Evolutionary conservation across 176 grass and related monocot species (phyloP).

Genomic region (Zoysia japonica): DNA sequence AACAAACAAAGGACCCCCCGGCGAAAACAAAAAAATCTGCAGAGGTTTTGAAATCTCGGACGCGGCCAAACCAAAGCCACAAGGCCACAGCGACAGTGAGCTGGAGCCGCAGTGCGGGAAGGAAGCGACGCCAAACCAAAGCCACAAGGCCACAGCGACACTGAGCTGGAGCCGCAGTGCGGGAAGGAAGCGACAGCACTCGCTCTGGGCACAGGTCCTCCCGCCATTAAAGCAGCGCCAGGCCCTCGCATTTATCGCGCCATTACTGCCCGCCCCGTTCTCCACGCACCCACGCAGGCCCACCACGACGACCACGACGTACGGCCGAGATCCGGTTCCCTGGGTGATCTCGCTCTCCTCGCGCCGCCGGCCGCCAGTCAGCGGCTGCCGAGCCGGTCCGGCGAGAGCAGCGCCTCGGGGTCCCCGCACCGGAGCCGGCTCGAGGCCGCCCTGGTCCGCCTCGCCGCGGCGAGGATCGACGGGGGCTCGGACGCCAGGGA

Average conservation of each 20-base stretch:
- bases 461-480: constrained; percentile 34
- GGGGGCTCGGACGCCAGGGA: constrained; percentile 58
- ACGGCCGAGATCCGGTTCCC: neutral
- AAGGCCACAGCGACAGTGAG: neutral
- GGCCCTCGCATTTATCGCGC: constrained; percentile 51
- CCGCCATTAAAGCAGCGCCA: constrained; percentile 54
- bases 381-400: constrained; percentile 64
- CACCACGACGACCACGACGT: neutral
- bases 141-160: no score
- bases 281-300: constrained; percentile 41
- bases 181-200: constrained; percentile 29
- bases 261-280: constrained; percentile 47
- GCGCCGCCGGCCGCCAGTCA: neutral
- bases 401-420: constrained; percentile 92
- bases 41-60: neutral
- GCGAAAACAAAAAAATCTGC: neutral
- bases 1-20: neutral
- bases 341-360: no score
- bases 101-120: neutral
- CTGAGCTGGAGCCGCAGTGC: neutral
- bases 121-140: neutral
- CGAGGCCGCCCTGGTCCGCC: constrained; percentile 48
- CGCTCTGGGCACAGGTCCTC: constrained; percentile 45
- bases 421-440: constrained; percentile 88
- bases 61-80: neutral